Conservation (phyloP, 768 basidiomycete species). For the Vararia minispora region DNA sequence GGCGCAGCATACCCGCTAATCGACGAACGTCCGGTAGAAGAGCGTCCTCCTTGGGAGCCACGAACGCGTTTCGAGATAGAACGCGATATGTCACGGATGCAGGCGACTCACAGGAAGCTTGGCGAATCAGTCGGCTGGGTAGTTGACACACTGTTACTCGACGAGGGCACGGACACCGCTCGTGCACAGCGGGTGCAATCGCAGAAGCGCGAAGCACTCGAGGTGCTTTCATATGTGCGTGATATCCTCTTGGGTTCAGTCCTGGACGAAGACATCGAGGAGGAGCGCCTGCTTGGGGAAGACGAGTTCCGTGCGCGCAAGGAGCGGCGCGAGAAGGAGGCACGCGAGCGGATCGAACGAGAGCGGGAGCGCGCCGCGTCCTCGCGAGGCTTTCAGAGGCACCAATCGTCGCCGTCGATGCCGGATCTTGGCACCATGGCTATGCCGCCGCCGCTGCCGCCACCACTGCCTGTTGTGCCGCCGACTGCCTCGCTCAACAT, state of each 20-base stretch:
- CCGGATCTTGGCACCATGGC: background rate
- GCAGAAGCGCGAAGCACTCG: slow-evolving; percentile 50
- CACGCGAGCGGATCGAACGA: slow-evolving; percentile 12
- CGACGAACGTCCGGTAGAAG: slow-evolving; percentile 45
- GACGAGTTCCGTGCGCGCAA: slow-evolving; percentile 30
- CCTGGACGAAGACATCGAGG: slow-evolving; percentile 37
- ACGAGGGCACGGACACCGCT: slow-evolving; percentile 32
- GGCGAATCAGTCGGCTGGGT: slow-evolving; percentile 68
- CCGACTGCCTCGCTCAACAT: slow-evolving; percentile 4
- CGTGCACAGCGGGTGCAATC: slow-evolving; percentile 31
- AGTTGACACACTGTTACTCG: slow-evolving; percentile 56
- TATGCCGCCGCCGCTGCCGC: slow-evolving; percentile 12
- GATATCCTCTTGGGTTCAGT: slow-evolving; percentile 54
- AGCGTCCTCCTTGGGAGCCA: slow-evolving; percentile 61
- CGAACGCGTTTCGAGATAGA: slow-evolving; percentile 62
- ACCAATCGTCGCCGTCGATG: slow-evolving; percentile 10
- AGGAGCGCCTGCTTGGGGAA: slow-evolving; percentile 53
- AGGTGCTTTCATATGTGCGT: slow-evolving; percentile 66
- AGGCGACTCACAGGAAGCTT: slow-evolving; percentile 47
- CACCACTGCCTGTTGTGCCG: slow-evolving; percentile 8
- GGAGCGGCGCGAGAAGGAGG: slow-evolving; percentile 17
- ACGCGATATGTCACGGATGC: slow-evolving; percentile 44
- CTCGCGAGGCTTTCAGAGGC: slow-evolving; percentile 1
- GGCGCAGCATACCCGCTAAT: slow-evolving; percentile 48
- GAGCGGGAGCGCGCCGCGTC: slow-evolving; percentile 5